A percentile compares a stretch with the other conserved stretches of the same genome.
Evolutionary conservation across 768 basidiomycete species (phyloP).

Genomic region (Amyloporia xantha): DNA sequence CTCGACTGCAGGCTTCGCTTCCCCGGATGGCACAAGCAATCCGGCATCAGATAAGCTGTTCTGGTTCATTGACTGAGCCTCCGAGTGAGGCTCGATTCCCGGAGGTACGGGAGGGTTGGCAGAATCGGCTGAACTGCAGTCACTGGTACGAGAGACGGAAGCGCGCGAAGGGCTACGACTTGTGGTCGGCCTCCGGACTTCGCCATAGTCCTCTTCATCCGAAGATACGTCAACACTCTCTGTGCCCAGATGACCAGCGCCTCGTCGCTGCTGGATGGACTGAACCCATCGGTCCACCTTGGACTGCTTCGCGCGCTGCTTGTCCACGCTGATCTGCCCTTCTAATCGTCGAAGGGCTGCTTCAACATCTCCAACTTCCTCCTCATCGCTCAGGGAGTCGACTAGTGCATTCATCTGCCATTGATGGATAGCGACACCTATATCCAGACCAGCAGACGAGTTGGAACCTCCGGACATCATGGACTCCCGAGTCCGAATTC

Average conservation of each 20-base stretch:
- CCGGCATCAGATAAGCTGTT: background rate
- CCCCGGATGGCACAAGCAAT: background rate
- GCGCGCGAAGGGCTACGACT: background rate
- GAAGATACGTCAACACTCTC: constrained; percentile 37
- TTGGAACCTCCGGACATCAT: constrained; percentile 41
- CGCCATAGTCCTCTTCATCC: constrained; percentile 36
- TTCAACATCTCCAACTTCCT: constrained; percentile 73
- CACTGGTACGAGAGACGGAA: background rate
- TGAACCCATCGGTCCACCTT: constrained; percentile 84
- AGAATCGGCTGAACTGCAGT: constrained; percentile 8
- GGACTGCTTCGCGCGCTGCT: constrained; percentile 60
- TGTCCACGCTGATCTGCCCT: constrained; percentile 74
- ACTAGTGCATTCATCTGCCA: constrained; percentile 82
- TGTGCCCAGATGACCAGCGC: constrained; percentile 45
- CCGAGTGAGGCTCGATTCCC: background rate
- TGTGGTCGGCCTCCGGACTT: constrained; percentile 7
- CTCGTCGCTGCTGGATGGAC: constrained; percentile 60
- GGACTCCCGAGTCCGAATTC: constrained; percentile 57
- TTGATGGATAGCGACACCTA: constrained; percentile 53
- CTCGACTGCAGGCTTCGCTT: constrained; percentile 44
- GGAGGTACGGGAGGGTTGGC: background rate
- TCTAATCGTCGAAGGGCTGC: constrained; percentile 76
- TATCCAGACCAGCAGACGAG: constrained; percentile 25
- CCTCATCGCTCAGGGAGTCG: constrained; percentile 65
- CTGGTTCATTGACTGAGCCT: too few species aligned